These are phyloP conservation scores for Blastocystis sp. DNA, from an alignment of 352 stramenopile species.

Conservation along the genomic window DNA sequence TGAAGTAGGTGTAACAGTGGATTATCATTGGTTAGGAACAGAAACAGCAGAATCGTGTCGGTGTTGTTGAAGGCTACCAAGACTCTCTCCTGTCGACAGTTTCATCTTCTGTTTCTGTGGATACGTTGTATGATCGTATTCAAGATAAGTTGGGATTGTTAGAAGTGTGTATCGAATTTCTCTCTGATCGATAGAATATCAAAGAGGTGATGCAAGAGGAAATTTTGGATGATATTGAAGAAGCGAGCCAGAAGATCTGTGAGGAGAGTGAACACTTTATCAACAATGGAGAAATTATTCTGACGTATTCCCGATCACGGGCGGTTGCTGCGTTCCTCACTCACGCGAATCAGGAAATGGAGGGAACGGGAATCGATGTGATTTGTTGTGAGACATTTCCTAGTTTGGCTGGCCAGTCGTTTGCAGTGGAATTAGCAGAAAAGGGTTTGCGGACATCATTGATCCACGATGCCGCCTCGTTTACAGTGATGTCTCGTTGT, in stretches of 20 bases:
- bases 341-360: neutral
- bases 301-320: slow-evolving; percentile 44
- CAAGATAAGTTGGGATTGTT: neutral
- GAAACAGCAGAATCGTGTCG: neutral
- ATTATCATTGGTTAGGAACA: neutral
- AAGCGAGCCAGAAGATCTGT: slow-evolving; percentile 24
- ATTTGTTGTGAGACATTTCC: slow-evolving; percentile 57
- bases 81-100: slow-evolving; percentile 24
- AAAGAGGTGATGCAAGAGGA: slow-evolving; percentile 47
- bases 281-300: slow-evolving; percentile 41
- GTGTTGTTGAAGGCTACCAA: neutral
- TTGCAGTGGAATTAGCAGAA: slow-evolving; percentile 34
- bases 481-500: slow-evolving; percentile 55
- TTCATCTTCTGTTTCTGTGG: neutral
- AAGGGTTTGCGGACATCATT: slow-evolving; percentile 10
- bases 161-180: neutral
- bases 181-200: slow-evolving; percentile 4
- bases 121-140: slow-evolving; percentile 16
- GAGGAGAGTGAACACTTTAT: slow-evolving; percentile 14
- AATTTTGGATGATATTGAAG: slow-evolving; percentile 41
- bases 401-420: slow-evolving; percentile 4
- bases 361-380: slow-evolving; percentile 36
- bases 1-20: neutral
- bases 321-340: slow-evolving; percentile 26
- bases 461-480: slow-evolving; percentile 53